Evolutionary conservation across 2,329 filamentous ascomycete genomes (phyloP), one percentile per base, ranked within the genome.

Genomic region (Paracamarosporium sp.): DNA sequence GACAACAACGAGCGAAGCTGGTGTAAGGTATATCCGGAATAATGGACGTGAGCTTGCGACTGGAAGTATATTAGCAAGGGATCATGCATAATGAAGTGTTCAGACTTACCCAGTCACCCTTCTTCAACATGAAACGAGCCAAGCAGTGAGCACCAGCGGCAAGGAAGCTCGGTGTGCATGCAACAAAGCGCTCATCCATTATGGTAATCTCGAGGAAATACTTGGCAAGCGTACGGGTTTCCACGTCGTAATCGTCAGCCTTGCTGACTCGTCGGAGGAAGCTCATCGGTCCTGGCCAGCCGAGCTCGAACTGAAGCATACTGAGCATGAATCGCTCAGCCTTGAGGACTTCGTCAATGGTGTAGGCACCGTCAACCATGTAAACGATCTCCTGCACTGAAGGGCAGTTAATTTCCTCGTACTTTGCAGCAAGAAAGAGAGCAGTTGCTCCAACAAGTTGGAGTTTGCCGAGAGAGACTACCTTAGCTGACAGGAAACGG

Each of bases 251-350:
- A 73, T 97, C 93, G 74, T 99, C 95, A 13, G 95, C 95, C 81
- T 98, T 98, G 88, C 94, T 98, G 78, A 98, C 95, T 55, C 94
- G 89, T 59, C 95, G 88, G 60, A 99, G 84, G 79, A 99, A 99
- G 81, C 93, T 97, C 94, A 99, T 97, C 1, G 95, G 95, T 41
- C 95, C 95, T n/a, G 95, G 95, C 90, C 92, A 98, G 51, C 95
- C 95, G 53, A 99, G 86, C 79, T 97, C 93, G 73, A 97, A 99
- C 69, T 92, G 86, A 53, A 99, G 87, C 90, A 97, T 96, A 78
- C 88, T 96, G 50, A 99, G 86, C 93, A 99, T 99, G 81, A 97
- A 98, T 12, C 93, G 89, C 79, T 99, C 95, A 0, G 95, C 95
- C 81, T 98, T 97, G 64, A 98, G 85, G 56, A 99, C 94, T 80